Evolutionary conservation across 208 protist genomes (phyloP).

Genomic region (Crithidia thermophila): DNA sequence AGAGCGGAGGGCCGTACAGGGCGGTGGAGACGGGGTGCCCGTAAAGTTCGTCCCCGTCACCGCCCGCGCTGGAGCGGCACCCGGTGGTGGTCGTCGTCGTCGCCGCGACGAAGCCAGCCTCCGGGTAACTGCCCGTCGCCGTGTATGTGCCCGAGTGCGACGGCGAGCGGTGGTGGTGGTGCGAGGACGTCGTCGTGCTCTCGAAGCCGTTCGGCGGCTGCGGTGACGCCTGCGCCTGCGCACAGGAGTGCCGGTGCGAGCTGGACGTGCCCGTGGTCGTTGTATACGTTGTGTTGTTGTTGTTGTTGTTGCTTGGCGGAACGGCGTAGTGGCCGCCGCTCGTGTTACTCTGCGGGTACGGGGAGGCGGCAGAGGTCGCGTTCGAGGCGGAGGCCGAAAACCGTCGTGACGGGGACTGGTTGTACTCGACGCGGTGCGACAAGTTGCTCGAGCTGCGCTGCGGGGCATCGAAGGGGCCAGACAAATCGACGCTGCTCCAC

Average conservation of each 20-base stretch:
- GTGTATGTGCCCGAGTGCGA: conserved; percentile 5
- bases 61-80: background rate
- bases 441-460: conserved; percentile 19
- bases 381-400: conserved; percentile 2
- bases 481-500: background rate
- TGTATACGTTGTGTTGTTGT: background rate
- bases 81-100: background rate
- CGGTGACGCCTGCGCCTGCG: background rate
- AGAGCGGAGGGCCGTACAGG: conserved; percentile 30
- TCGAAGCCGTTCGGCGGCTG: conserved; percentile 1
- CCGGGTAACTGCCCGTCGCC: background rate
- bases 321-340: background rate
- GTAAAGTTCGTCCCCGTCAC: conserved; percentile 19
- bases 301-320: background rate
- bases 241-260: background rate
- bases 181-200: conserved; percentile 4
- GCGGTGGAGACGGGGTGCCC: background rate
- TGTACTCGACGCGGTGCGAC: background rate
- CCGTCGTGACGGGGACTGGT: background rate
- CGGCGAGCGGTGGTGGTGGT: conserved; percentile 8
- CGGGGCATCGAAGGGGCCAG: background rate
- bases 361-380: background rate
- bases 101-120: background rate
- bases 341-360: conserved; percentile 5
- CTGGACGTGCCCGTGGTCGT: background rate